phyloP scores from a whole-genome alignment of 352 stramenopile species.

The Globisporangium ultimum region DNA sequence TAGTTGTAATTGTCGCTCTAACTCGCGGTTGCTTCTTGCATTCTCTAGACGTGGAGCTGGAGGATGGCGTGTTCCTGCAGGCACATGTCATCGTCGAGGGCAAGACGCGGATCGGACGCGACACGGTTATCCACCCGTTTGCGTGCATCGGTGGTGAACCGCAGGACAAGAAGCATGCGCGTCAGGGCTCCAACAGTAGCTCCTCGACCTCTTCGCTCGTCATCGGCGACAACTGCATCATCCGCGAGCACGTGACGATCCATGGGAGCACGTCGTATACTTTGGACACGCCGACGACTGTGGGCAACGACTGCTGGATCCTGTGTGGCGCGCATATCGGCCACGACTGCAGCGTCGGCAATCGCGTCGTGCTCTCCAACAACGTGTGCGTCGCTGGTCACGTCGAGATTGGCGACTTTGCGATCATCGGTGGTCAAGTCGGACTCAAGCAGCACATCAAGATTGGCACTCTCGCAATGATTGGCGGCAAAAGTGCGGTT shows the following conservation, averaged over 20 bases:
- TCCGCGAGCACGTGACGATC: slow-evolving; percentile 82
- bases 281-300: slow-evolving; percentile 31
- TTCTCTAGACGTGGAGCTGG: slow-evolving; percentile 56
- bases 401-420: slow-evolving; percentile 67
- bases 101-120: slow-evolving; percentile 46
- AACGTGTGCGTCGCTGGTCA: slow-evolving; percentile 81
- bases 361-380: slow-evolving; percentile 76
- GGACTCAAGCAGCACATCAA: slow-evolving; percentile 77
- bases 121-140: slow-evolving; percentile 68
- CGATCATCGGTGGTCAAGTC: slow-evolving; percentile 75
- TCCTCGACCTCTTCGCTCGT: slow-evolving; percentile 23
- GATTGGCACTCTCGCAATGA: slow-evolving; percentile 68
- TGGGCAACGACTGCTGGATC: slow-evolving; percentile 81
- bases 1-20: too few relatives aligned
- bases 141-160: slow-evolving; percentile 69
- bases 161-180: slow-evolving; percentile 81
- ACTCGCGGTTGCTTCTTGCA: too few relatives aligned
- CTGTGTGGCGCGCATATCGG: slow-evolving; percentile 72
- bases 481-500: slow-evolving; percentile 78
- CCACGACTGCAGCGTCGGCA: slow-evolving; percentile 62
- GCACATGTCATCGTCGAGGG: slow-evolving; percentile 78
- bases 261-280: slow-evolving; percentile 77
- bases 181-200: neutral
- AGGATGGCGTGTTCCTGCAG: slow-evolving; percentile 59
- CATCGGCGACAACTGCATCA: slow-evolving; percentile 70